A percentile compares a stretch with the other conserved stretches of the same genome.
Evolutionary conservation across 2,329 filamentous ascomycete genomes (phyloP).

Genomic region (Dactylellina sp.): DNA sequence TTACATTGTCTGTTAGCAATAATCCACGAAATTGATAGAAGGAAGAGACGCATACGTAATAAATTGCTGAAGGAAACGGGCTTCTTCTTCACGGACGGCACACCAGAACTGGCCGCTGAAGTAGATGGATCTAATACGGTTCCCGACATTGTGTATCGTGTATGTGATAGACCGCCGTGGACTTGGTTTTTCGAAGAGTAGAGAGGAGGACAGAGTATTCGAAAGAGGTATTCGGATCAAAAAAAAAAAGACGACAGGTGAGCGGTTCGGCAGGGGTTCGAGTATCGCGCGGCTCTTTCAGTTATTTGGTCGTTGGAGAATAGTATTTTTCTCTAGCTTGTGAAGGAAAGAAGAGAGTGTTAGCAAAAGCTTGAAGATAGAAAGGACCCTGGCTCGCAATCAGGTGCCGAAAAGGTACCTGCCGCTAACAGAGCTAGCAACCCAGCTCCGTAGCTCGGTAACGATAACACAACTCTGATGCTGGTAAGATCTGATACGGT

Average conservation of each 20-base stretch:
- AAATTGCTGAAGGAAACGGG: conserved; percentile 99
- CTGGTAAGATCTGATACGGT: background rate
- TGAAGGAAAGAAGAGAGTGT: conserved; percentile 58
- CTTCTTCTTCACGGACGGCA: conserved; percentile 89
- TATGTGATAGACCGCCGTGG: conserved; percentile 27
- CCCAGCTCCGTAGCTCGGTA: conserved; percentile 3
- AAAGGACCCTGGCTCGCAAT: conserved; percentile 55
- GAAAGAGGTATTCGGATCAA: background rate
- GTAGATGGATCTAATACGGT: conserved; percentile 64
- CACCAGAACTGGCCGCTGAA: conserved; percentile 68
- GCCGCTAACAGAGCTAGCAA: conserved; percentile 45
- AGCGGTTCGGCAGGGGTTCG: conserved; percentile 58
- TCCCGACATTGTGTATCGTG: conserved; percentile 64
- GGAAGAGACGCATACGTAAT: conserved; percentile 71
- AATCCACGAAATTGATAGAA: too few relatives aligned
- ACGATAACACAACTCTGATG: conserved; percentile 24
- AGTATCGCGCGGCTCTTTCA: conserved; percentile 38
- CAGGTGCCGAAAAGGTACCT: conserved; percentile 57
- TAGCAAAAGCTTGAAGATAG: conserved; percentile 60
- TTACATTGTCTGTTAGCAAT: conserved; percentile 41
- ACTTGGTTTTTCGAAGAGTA: background rate
- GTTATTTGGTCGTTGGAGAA: background rate
- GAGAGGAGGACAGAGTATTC: conserved; percentile 66
- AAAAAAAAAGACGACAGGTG: conserved; percentile 59
- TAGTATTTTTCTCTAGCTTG: conserved; percentile 31